phyloP scores from a whole-genome alignment of 495 filamentous ascomycete species.

The Niebla homalea region DNA sequence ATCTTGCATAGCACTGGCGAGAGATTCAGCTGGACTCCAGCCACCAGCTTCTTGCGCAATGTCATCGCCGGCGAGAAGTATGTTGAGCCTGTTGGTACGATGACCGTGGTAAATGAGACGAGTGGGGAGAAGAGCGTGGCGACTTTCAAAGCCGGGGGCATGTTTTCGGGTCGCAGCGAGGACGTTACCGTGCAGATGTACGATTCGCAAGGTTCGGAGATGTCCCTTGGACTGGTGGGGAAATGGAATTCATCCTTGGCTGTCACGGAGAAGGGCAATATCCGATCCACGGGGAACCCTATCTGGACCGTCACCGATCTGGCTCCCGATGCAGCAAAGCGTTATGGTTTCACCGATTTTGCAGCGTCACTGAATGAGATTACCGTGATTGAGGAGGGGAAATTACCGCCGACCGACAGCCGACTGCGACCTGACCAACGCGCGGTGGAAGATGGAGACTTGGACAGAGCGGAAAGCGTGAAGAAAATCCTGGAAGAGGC shows the following conservation, averaged over 20 bases:
- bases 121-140: constrained; percentile 65
- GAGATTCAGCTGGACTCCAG: constrained; percentile 67
- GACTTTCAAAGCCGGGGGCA: constrained; percentile 83
- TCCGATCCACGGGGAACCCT: constrained; percentile 34
- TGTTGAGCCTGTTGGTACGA: constrained; percentile 81
- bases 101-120: constrained; percentile 69
- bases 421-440: constrained; percentile 83
- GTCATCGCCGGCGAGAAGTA: constrained; percentile 98
- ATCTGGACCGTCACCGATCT: constrained; percentile 69
- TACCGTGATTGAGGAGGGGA: constrained; percentile 59
- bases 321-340: constrained; percentile 57
- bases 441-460: constrained; percentile 65
- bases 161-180: constrained; percentile 91
- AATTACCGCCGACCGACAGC: constrained; percentile 66
- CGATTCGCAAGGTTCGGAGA: constrained; percentile 45
- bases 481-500: constrained; percentile 77
- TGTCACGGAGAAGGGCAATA: constrained; percentile 43
- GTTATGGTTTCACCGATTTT: constrained; percentile 79
- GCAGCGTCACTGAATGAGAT: constrained; percentile 81
- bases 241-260: constrained; percentile 72
- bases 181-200: constrained; percentile 67
- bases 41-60: constrained; percentile 84
- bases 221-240: constrained; percentile 52
- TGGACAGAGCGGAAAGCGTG: constrained; percentile 72
- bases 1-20: constrained; percentile 58